Evolutionary conservation across 805 yeast species (phyloP).

Genomic region (Cyberlindnera samutprakarnensis): DNA sequence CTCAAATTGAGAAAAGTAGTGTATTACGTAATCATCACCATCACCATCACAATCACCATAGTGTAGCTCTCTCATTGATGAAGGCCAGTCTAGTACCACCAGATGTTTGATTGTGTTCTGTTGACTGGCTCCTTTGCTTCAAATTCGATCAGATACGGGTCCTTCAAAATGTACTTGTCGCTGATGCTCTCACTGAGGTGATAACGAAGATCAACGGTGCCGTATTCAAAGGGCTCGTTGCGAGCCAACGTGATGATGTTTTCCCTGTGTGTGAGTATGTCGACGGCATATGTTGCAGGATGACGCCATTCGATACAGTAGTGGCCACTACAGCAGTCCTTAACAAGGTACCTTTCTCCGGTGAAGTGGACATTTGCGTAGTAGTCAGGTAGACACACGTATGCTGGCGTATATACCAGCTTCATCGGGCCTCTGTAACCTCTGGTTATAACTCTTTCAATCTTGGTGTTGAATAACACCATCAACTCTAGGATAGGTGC

Average conservation of each 20-base stretch:
- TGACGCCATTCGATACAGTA: too few species aligned
- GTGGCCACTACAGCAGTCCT: background rate
- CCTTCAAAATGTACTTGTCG: background rate
- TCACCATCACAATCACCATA: too few species aligned
- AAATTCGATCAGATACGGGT: conserved; percentile 1
- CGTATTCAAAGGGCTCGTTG: background rate
- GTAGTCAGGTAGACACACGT: background rate
- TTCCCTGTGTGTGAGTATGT: too few species aligned
- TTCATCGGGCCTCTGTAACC: background rate
- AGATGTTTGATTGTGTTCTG: background rate
- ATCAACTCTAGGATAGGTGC: background rate
- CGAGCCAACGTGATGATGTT: too few species aligned
- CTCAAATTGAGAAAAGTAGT: too few species aligned
- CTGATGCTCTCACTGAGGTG: background rate
- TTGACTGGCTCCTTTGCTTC: background rate
- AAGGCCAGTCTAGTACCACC: too few species aligned
- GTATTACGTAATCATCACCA: too few species aligned
- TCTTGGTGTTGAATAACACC: background rate
- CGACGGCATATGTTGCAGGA: too few species aligned
- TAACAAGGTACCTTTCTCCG: background rate
- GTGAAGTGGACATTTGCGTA: background rate
- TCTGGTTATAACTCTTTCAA: background rate
- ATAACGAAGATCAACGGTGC: conserved; percentile 1
- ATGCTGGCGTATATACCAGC: background rate
- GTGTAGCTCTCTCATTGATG: too few species aligned